Evolutionary conservation across 306 rosid species (phyloP).

Genomic region (Dalbergia cochinchinensis): DNA sequence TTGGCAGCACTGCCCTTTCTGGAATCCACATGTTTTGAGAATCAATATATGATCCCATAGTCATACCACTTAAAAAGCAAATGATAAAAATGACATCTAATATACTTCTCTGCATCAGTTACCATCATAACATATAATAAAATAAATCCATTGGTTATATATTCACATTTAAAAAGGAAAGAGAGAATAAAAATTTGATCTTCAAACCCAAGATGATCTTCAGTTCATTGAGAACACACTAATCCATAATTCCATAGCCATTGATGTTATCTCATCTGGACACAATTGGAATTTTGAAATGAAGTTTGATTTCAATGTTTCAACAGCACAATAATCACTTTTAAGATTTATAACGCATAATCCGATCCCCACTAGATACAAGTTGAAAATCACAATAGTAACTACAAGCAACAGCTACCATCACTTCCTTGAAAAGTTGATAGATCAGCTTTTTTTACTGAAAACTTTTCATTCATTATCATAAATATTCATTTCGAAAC

Average conservation of each 20-base stretch:
- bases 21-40: not conserved
- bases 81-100: not conserved
- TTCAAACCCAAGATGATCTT: slow-evolving; percentile 21
- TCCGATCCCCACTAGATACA: slow-evolving; percentile 1
- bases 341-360: slow-evolving; percentile 22
- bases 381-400: too few species aligned
- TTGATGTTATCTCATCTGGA: not conserved
- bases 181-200: slow-evolving; percentile 3
- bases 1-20: not conserved
- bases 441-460: not conserved
- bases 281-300: not conserved
- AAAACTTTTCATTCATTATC: not conserved
- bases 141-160: not conserved
- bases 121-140: not conserved
- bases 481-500: slow-evolving; percentile 1
- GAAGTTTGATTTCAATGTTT: slow-evolving; percentile 11
- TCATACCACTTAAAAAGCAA: not conserved
- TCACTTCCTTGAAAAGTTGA: too few species aligned
- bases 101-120: slow-evolving; percentile 3
- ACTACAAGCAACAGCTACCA: too few species aligned
- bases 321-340: slow-evolving; percentile 14
- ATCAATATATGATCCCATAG: not conserved
- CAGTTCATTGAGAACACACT: slow-evolving; percentile 3
- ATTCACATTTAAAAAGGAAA: not conserved
- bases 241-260: slow-evolving; percentile 2